These are phyloP conservation scores for Claviceps spartinae DNA, from an alignment of 2,329 filamentous ascomycete species.

Conservation along the genomic window DNA sequence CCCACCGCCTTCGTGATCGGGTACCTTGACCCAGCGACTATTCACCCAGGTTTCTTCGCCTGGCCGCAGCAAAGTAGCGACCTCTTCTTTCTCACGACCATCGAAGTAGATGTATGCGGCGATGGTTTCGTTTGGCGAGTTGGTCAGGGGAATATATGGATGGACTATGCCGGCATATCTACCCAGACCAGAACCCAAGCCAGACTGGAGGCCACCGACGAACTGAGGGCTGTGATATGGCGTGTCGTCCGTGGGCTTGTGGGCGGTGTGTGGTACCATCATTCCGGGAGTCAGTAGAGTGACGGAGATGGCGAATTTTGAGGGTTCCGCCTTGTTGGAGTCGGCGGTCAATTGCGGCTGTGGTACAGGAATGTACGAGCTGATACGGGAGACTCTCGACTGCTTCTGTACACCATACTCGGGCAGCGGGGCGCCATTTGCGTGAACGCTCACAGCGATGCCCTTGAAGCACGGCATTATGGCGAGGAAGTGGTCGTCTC, in stretches of 20 bases:
- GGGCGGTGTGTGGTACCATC: slow-evolving; percentile 83
- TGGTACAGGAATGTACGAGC: slow-evolving; percentile 92
- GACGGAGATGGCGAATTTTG: slow-evolving; percentile 96
- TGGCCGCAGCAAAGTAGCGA: slow-evolving; percentile 79
- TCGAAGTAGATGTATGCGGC: slow-evolving; percentile 99
- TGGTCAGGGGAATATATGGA: slow-evolving; percentile 85
- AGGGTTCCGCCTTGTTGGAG: slow-evolving; percentile 71
- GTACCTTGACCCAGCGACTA: slow-evolving; percentile 91
- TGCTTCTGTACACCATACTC: slow-evolving; percentile 95
- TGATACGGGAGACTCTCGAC: slow-evolving; percentile 81
- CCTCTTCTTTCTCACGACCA: slow-evolving; percentile 87
- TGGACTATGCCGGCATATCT: slow-evolving; percentile 46
- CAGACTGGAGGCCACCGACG: slow-evolving; percentile 54
- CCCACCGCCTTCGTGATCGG: slow-evolving; percentile 80
- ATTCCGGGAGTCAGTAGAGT: slow-evolving; percentile 82
- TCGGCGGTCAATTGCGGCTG: slow-evolving; percentile 55
- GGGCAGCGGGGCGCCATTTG: slow-evolving; percentile 63
- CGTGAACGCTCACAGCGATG: slow-evolving; percentile 94
- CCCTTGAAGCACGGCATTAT: slow-evolving; percentile 95
- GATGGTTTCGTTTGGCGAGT: slow-evolving; percentile 90
- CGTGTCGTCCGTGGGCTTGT: slow-evolving; percentile 62
- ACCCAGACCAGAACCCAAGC: slow-evolving; percentile 32
- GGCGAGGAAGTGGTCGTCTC: slow-evolving; percentile 10
- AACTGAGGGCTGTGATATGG: slow-evolving; percentile 71
- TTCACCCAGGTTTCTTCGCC: slow-evolving; percentile 99